Base-by-base conservation (phyloP, 495 filamentous ascomycete genomes). In the Penicillium macrosclerotiorum region DNA sequence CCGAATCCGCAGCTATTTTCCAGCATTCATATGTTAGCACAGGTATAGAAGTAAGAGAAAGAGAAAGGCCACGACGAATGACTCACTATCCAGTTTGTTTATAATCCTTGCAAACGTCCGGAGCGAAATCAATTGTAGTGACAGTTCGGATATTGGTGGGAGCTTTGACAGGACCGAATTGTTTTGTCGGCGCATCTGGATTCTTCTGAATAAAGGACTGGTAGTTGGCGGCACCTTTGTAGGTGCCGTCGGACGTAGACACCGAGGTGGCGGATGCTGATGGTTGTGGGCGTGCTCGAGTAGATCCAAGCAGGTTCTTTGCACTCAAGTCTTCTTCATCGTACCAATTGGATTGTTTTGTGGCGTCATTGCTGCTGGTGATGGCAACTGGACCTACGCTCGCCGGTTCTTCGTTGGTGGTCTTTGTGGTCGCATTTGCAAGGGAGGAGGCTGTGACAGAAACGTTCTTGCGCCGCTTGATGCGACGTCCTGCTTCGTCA, bases 21-120 rank as follows among this genome's bases (percentile, higher is more conserved):
- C n/a, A n/a, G n/a, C n/a, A n/a, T n/a, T n/a, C n/a, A n/a, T n/a
- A n/a, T n/a, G n/a, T n/a, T n/a, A n/a, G n/a, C n/a, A n/a, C n/a
- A n/a, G n/a, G n/a, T n/a, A n/a, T n/a, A n/a, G n/a, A n/a, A n/a
- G n/a, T n/a, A n/a, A n/a, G n/a, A n/a, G n/a, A n/a, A n/a, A n/a
- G n/a, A n/a, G n/a, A n/a, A 59, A 85, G 91, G 63, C 41, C 32
- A 20, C 25, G 25, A 39, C 23, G n/a, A 50, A 40, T 32, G 30
- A 45, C 47, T 29, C 38, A 41, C 38, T 50, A 70, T 3, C 90
- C 90, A 0, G 89, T 95, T 52, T 88, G 79, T 51, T 94, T 94
- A 63, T 89, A 95, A 63, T 97, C 93, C 64, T 96, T 97, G 63
- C 93, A 97, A 11, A 95, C 88, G 57, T 96, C 92, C 0, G 94